Evolutionary conservation across 768 basidiomycete species (phyloP).

Genomic region (Tubosaeta sp.): DNA sequence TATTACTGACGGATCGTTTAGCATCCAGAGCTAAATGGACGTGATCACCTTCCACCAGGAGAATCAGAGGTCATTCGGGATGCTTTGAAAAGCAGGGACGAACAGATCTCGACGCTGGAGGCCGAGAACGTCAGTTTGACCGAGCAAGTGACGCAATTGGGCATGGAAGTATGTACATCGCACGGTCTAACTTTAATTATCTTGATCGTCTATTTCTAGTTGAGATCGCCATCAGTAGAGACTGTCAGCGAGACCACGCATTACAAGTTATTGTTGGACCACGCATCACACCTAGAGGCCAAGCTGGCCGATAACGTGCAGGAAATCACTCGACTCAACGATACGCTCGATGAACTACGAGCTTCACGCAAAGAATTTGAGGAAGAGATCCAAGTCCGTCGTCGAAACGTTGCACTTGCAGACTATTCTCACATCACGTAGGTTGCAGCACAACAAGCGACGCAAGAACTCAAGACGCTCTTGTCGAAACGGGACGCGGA

Average conservation of each 20-base stretch:
- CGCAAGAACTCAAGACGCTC: slow-evolving; percentile 61
- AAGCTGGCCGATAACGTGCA: slow-evolving; percentile 36
- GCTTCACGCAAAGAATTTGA: slow-evolving; percentile 44
- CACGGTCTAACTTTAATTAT: neutral
- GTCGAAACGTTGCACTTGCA: slow-evolving; percentile 6
- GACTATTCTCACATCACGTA: slow-evolving; percentile 19
- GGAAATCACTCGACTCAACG: slow-evolving; percentile 39
- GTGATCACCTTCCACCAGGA: slow-evolving; percentile 35
- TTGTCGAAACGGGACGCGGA: slow-evolving; percentile 65
- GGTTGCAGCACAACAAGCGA: slow-evolving; percentile 43
- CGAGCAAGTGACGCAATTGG: slow-evolving; percentile 41
- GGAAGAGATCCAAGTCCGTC: slow-evolving; percentile 41
- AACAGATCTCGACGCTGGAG: slow-evolving; percentile 47
- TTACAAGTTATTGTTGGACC: slow-evolving; percentile 56
- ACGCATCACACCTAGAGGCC: slow-evolving; percentile 46
- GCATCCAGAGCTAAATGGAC: slow-evolving; percentile 40
- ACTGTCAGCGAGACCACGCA: slow-evolving; percentile 43
- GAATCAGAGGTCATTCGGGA: slow-evolving; percentile 39
- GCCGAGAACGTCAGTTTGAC: slow-evolving; percentile 42
- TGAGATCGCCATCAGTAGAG: slow-evolving; percentile 42
- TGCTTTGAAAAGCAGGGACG: slow-evolving; percentile 28
- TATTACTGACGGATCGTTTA: slow-evolving; percentile 38
- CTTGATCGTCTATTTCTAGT: slow-evolving; percentile 24
- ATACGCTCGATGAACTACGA: slow-evolving; percentile 40
- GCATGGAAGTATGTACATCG: slow-evolving; percentile 39